Evolutionary conservation across 2,329 filamentous ascomycete species (phyloP).

Genomic region (Aureobasidium sp.): DNA sequence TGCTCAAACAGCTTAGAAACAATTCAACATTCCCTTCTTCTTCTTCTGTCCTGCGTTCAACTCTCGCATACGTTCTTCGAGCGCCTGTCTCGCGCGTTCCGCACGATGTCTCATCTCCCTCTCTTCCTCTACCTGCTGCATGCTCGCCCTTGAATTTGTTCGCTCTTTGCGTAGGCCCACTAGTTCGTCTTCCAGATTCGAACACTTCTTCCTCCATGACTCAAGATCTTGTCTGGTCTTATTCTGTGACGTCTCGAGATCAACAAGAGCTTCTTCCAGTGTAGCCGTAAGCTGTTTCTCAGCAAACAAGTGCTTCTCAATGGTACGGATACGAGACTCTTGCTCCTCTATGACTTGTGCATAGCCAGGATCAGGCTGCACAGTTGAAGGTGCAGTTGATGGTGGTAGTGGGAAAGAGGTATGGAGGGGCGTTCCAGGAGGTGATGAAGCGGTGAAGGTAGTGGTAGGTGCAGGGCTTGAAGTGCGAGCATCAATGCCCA

Average conservation of each 20-base stretch:
- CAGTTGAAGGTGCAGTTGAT: constrained; percentile 37
- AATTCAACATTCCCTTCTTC: constrained; percentile 93
- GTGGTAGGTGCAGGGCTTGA: constrained; percentile 45
- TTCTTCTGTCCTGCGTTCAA: constrained; percentile 83
- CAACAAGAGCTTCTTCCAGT: constrained; percentile 88
- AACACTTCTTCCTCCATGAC: constrained; percentile 79
- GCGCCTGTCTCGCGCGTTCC: constrained; percentile 77
- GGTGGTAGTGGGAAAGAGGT: constrained; percentile 8
- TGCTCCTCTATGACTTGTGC: constrained; percentile 80
- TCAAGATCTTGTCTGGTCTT: constrained; percentile 89
- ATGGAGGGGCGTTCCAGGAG: constrained; percentile 36
- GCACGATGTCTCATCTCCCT: constrained; percentile 85
- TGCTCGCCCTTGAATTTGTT: constrained; percentile 51
- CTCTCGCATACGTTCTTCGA: constrained; percentile 73
- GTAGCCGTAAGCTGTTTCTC: constrained; percentile 96
- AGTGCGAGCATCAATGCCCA: constrained; percentile 36
- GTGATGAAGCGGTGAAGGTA: constrained; percentile 1
- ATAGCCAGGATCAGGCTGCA: constrained; percentile 55
- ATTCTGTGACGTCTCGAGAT: constrained; percentile 85
- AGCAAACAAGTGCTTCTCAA: constrained; percentile 92
- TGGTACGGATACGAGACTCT: constrained; percentile 86
- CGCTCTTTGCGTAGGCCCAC: constrained; percentile 56
- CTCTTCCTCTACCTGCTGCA: constrained; percentile 95
- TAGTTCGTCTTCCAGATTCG: constrained; percentile 65
- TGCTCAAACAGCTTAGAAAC: constrained; percentile 61